Evolutionary conservation across 75 land plant species (phyloP).

Genomic region (Picea sitchensis): DNA sequence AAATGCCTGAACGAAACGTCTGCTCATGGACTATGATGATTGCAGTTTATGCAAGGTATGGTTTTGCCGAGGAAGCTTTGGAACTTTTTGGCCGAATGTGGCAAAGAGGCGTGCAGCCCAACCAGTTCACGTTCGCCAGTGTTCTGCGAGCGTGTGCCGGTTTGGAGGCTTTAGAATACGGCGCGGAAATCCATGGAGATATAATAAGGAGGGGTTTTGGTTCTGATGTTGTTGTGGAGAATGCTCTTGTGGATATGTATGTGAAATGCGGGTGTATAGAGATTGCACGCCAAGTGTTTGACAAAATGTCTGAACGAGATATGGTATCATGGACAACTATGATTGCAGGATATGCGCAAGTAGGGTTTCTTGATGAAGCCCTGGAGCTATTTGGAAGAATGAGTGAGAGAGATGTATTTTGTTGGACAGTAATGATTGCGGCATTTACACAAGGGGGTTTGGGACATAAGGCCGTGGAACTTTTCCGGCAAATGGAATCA

Average conservation of each 20-base stretch:
- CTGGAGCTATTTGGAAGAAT: neutral
- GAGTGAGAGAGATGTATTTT: constrained; percentile 1
- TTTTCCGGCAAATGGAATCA: neutral
- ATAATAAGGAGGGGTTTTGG: neutral
- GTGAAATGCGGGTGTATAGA: neutral
- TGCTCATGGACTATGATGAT: constrained; percentile 9
- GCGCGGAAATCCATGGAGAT: constrained; percentile 1
- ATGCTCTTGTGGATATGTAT: constrained; percentile 11
- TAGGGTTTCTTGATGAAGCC: neutral
- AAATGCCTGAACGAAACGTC: constrained; percentile 13
- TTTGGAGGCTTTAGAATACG: neutral
- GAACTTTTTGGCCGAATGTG: constrained; percentile 3
- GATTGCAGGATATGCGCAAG: neutral
- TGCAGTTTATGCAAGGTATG: neutral
- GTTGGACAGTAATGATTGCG: constrained; percentile 2
- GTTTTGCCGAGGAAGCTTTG: neutral
- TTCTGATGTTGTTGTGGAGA: constrained; percentile 1
- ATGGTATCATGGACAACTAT: neutral
- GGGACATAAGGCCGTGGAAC: neutral
- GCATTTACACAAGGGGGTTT: neutral
- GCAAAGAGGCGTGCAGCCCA: neutral
- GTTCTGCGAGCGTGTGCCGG: constrained; percentile 1
- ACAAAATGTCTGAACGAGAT: neutral
- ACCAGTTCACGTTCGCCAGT: constrained; percentile 6
- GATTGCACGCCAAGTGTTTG: neutral